Conservation (phyloP, 257 asterid genomes). For the Hygrophila difformis region DNA sequence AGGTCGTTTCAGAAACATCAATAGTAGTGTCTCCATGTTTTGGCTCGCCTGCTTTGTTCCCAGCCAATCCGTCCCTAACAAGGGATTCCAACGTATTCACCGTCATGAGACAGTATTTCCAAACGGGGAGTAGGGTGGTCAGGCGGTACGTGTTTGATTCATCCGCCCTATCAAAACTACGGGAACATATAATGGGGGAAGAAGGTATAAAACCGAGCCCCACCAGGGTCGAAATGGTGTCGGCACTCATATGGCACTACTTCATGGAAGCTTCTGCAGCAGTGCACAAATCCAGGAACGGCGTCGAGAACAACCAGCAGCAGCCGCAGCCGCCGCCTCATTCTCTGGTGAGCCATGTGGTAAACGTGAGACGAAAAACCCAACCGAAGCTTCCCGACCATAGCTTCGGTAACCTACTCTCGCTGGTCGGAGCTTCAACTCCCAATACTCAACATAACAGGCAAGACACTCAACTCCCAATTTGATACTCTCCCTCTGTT, state of each 20-base stretch:
- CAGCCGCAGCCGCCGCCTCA: too few species aligned
- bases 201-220: conserved; percentile 16
- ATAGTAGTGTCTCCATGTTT: too few species aligned
- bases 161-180: conserved; percentile 17
- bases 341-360: conserved; percentile 26
- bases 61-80: conserved; percentile 19
- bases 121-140: conserved; percentile 26
- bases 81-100: conserved; percentile 29
- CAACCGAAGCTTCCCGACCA: conserved; percentile 21
- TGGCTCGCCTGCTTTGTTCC: conserved; percentile 25
- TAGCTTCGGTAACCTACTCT: conserved; percentile 32
- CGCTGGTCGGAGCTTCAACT: too few species aligned
- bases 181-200: neutral
- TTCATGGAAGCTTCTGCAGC: conserved; percentile 29
- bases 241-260: conserved; percentile 36
- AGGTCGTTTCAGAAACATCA: neutral
- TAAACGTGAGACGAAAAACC: conserved; percentile 33
- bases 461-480: too few species aligned
- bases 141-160: conserved; percentile 31
- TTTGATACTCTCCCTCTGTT: too few species aligned
- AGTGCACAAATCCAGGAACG: neutral
- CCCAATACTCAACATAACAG: too few species aligned
- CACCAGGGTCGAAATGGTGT: conserved; percentile 25
- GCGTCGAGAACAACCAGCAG: too few species aligned
- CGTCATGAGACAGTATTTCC: conserved; percentile 26